Evolutionary conservation across 2,329 filamentous ascomycete genomes (phyloP), one percentile per base, ranked within the genome.

Genomic region (Scytalidium sp.): DNA sequence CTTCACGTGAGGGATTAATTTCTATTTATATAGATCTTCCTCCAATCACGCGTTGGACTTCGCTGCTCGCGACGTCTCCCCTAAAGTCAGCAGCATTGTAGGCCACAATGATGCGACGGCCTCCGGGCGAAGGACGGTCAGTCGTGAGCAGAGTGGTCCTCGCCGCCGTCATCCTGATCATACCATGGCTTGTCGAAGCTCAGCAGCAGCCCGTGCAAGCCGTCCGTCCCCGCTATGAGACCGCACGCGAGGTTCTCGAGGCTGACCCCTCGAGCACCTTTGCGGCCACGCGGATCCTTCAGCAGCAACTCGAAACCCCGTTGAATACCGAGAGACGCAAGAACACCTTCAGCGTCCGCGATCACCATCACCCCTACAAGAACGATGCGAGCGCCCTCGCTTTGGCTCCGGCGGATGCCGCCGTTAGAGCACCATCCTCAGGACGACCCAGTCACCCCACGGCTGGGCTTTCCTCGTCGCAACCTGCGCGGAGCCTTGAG

Each of bases 321-420:
- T 47, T 58, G 25, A 56, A 45, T 22, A 25, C 57, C 41, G 48
- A 43, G 45, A 56, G 60, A 67, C 49, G 60, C 56, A 58, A 70
- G 50, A 58, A 62, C 27, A 59, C 60, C 19, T 47, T 61, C 39
- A 60, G 57, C 46, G 52, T 62, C 46, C 59, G 58, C 19, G 56
- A 63, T 47, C 57, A 62, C 50, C 45, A 54, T 63, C 66, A 73
- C 67, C 75, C 58, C 44, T 51, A 57, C 60, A 69, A 74, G 66
- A 78, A 80, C 74, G 81, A 94, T 87, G 89, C 85, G 90, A 91
- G 90, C 91, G 91, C 91, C 88, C 81, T 94, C 80, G 87, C 91
- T 88, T 87, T 92, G 81, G 92, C 93, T 96, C 91, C 90, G 89
- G 92, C 87, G 76, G 75, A 83, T 78, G 83, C 90, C 86, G 93